Evolutionary conservation across 495 filamentous ascomycete species (phyloP), one percentile per base, ranked within the genome.

Genomic region (Neurospora sp.): DNA sequence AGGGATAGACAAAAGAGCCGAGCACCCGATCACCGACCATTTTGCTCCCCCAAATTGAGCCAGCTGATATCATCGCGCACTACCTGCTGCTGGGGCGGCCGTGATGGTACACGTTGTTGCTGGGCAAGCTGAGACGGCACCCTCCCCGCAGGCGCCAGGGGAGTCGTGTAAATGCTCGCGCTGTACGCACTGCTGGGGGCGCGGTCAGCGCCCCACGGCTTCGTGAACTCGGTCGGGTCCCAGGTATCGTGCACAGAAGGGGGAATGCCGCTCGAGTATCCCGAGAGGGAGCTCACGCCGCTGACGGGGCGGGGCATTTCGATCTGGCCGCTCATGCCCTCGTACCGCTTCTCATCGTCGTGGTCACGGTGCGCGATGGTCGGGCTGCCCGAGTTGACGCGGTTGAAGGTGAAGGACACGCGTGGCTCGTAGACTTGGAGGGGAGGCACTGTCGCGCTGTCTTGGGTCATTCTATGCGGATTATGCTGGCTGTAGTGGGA

Each of bases 61-160:
- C 91, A 94, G 81, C 91, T 92, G 88, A 94, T 91, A 79, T 94
- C 91, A 37, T 81, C 79, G 8, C 79, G 71, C 68, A 74, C 53
- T 9, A 69, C 35, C 12, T 69, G 71, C 68, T 75, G 75, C 31
- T 70, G 68, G 0, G 75, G 73, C 70, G 76, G 83, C 79, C 31
- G 84, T 59, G 35, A 84, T 53, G 75, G 77, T 81, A 53, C 82
- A 79, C 78, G 73, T n/a, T 39, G 75, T 65, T 20, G 81, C 69
- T 73, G 78, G 81, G 41, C 81, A 81, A 75, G 70, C 45, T 69
- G 76, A 45, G 27, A 76, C 69, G 68, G 75, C 8, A 77, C 22
- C 75, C 75, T 20, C 71, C 77, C 0, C 75, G 76, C 42, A 77
- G 79, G 76, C 81, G 83, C 75, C 40, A 83, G 76, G n/a, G 78